Evolutionary conservation across 179 eudicot genomes (phyloP).

Genomic region (Beta macrorhiza): DNA sequence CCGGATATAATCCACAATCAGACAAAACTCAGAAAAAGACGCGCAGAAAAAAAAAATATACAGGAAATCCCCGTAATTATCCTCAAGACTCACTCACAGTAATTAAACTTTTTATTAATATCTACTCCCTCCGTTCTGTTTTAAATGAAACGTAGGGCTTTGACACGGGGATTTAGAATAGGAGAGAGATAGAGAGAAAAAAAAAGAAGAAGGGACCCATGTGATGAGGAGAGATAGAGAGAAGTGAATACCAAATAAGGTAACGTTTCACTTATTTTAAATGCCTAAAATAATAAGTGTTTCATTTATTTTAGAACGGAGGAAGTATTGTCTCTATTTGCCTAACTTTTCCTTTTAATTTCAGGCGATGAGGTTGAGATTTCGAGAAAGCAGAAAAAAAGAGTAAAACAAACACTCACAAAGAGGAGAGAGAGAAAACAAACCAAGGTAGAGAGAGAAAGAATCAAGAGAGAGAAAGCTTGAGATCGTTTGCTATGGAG

Average conservation of each 20-base stretch:
- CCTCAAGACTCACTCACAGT: neutral
- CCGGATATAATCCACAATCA: neutral
- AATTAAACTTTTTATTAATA: no score
- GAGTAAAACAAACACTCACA: slow-evolving; percentile 14
- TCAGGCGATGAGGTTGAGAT: slow-evolving; percentile 26
- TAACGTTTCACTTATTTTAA: no score
- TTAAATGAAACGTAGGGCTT: no score
- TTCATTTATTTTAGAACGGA: no score
- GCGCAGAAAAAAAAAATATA: neutral
- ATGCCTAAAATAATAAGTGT: no score
- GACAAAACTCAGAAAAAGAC: slow-evolving; percentile 11
- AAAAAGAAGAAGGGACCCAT: no score
- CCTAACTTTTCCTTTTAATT: neutral
- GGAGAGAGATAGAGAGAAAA: no score
- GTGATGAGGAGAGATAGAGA: no score
- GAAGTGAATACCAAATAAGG: no score
- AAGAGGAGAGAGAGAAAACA: neutral
- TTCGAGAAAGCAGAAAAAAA: slow-evolving; percentile 12
- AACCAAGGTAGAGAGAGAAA: slow-evolving; percentile 15
- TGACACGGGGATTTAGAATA: no score
- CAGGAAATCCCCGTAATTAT: neutral
- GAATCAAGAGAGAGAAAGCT: slow-evolving; percentile 22
- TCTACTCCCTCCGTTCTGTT: no score
- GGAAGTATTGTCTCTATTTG: neutral
- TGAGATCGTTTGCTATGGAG: slow-evolving; percentile 7